Evolutionary conservation across 495 filamentous ascomycete species (phyloP), one percentile per base, ranked within the genome.

Genomic region (Aspergillus conjunctus): DNA sequence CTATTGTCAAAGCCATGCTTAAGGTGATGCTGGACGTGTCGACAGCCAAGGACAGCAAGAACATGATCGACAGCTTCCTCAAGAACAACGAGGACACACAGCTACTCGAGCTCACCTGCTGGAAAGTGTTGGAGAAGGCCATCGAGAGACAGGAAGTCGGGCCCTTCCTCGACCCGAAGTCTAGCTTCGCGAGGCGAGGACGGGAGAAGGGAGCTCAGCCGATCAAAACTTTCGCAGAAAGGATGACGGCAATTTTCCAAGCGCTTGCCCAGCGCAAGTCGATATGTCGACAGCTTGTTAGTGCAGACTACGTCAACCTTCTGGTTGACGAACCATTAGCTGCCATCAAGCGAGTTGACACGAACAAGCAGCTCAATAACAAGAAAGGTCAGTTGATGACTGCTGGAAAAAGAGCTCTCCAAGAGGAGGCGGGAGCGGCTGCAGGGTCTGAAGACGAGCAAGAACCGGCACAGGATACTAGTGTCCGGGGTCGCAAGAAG

Each of bases 211-310:
- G 5, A 2, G 26, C 26, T 26, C 26, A 26, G 26, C 26, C 26
- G 26, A 26, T 26, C 26, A 26, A 5, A 26, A 26, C 26, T 26
- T 26, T 26, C 26, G 26, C 26, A 5, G 26, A 26, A 26, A 2
- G 26, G 2, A 26, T 26, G 26, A 26, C 26, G 5, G 26, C 26
- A 5, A 26, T 63, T 4, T 41, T 67, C 4, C 54, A 63, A 18
- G 34, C 20, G 3, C 43, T 65, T 8, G 14, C 31, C 8, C 21
- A 46, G 7, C 71, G 72, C 44, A 77, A 78, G 56, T 74, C 74
- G 0, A 70, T 77, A 14, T 75, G 73, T 65, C 77, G 77, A 61
- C 76, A 79, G 45, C 43, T 78, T 11, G 50, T 78, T 15, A 74
- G 72, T 39, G 54, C 72, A 0, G 26, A 57, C 4, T 78, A 72